A percentile compares a stretch with the other conserved stretches of the same genome.
Conservation (phyloP, 2,329 filamentous ascomycete genomes). For the Fusarium sororula region DNA sequence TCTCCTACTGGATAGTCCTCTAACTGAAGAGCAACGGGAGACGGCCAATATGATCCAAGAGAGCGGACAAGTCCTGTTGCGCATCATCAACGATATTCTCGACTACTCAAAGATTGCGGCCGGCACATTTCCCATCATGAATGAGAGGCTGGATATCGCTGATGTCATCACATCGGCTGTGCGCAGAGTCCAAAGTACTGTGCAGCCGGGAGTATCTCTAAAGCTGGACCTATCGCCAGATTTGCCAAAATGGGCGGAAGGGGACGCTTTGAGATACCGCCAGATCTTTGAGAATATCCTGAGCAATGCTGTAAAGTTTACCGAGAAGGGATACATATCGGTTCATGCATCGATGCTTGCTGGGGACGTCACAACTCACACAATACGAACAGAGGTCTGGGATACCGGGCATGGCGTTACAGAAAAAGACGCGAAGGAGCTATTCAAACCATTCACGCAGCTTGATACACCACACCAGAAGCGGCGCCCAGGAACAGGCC, state of each 20-base stretch:
- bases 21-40: slow-evolving; percentile 1
- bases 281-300: not conserved
- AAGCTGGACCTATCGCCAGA: not conserved
- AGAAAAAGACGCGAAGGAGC: not conserved
- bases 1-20: not conserved
- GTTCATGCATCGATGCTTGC: not conserved
- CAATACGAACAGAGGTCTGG: not conserved
- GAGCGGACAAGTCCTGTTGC: not conserved
- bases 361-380: not conserved
- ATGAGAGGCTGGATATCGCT: not conserved
- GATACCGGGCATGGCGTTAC: not conserved
- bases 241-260: not conserved
- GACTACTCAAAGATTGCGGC: slow-evolving; percentile 1
- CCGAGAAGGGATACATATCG: not conserved
- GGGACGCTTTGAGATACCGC: not conserved
- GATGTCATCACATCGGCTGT: not conserved
- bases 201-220: slow-evolving; percentile 2
- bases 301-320: not conserved
- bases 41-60: slow-evolving; percentile 7
- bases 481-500: not conserved
- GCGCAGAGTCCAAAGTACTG: not conserved
- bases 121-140: not conserved
- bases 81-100: slow-evolving; percentile 7
- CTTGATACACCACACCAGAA: not conserved
- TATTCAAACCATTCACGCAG: slow-evolving; percentile 1